Base-by-base conservation (phyloP, 768 basidiomycete species). In the Hericium alpestre region DNA sequence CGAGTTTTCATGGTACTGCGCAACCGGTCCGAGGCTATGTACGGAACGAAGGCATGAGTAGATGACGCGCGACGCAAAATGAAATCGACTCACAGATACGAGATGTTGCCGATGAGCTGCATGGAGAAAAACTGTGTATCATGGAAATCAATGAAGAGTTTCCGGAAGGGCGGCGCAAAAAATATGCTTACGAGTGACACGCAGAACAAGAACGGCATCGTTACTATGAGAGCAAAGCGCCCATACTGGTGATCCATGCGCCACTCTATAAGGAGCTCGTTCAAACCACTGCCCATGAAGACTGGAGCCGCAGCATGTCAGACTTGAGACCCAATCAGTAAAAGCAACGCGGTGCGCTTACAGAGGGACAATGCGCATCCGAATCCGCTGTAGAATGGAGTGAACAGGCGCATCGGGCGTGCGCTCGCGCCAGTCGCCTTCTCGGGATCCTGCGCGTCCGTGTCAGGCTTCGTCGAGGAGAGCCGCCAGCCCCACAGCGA, bases 1-100 rank as follows among this genome's bases (percentile, higher is more conserved):
- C 0, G 89, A 90, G 67, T 93, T 93, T 63, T 91, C 83, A 65
- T 88, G 82, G 67, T 81, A 90, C 61, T 93, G 91, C 6, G 90
- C 82, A 49, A 93, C 85, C 18, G 91, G 91, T 23, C 91, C 91
- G 58, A 92, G 62, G 9, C 86, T 87, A 46, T 51, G 51, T 51
- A 40, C 49, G 39, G 25, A 18, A 38, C n/a, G 54, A 25, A 25
- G 25, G 25, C 25, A 38, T 23, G 37, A 27, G 13, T 47, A 39
- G 10, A 25, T 13, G 52, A 59, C 58, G 58, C 55, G 55, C 53
- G 61, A 22, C 18, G 27, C 22, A 50, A 18, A 38, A 10, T 53
- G 11, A 27, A 23, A 4, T 10, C 8, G 15, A 69, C 83, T 47
- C 65, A 87, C 86, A 83, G 72, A 73, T 83, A 87, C 12, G 79